These are phyloP conservation scores for Ormosia emarginata DNA, from an alignment of 306 rosid genomes.

Conservation along the genomic window DNA sequence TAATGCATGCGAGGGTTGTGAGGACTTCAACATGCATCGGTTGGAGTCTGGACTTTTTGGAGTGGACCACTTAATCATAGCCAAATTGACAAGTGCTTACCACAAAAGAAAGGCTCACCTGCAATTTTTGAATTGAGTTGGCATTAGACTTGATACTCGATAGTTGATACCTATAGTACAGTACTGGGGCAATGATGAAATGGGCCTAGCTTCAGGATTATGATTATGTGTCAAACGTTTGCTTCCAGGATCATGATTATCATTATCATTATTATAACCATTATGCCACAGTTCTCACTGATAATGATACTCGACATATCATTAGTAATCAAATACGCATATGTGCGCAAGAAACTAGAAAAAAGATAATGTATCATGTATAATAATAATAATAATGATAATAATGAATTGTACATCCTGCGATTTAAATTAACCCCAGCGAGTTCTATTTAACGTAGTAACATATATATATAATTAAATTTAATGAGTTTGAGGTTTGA, in stretches of 20 bases:
- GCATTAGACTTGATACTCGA: not conserved
- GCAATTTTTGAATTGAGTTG: conserved; percentile 21
- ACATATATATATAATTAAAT: not conserved
- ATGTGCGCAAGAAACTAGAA: too few species aligned
- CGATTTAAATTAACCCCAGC: too few species aligned
- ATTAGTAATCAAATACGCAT: not conserved
- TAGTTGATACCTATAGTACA: not conserved
- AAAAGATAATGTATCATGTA: too few species aligned
- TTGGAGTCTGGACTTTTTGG: not conserved
- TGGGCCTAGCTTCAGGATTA: not conserved
- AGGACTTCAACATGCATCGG: conserved; percentile 1
- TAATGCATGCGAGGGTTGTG: conserved; percentile 19
- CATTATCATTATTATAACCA: not conserved
- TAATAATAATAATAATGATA: too few species aligned
- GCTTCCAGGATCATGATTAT: not conserved
- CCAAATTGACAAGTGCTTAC: conserved; percentile 7
- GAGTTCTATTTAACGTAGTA: not conserved
- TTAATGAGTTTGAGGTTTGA: not conserved
- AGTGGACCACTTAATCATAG: conserved; percentile 32
- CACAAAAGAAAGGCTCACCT: not conserved
- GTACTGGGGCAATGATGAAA: not conserved
- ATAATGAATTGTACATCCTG: too few species aligned
- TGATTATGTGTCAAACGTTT: not conserved
- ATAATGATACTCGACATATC: not conserved
- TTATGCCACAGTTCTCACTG: not conserved